Base-by-base conservation (phyloP, 345 rosid genomes). In the Euphorbia pulcherrima region DNA sequence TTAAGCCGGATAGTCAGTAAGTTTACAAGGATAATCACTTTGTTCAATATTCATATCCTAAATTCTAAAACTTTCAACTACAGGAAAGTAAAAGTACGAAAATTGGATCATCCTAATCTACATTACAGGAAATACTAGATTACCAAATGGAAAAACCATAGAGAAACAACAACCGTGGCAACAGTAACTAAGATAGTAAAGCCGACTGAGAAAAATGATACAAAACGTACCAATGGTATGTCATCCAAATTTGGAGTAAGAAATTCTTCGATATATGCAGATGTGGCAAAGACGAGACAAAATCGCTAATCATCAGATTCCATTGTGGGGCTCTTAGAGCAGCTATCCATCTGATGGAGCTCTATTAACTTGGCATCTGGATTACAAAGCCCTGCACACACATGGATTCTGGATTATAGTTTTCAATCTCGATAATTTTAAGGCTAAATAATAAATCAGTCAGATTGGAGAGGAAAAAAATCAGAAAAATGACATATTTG, bases 321-420 rank as follows among this genome's bases (percentile, higher is more conserved):
- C 78, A 90, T n/a, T 27, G 90, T 93, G 62, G 98, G 90, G 80
- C 88, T 89, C 13, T 82, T 83, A 17, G 90, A 80, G 86, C 96
- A 93, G 77, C 80, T 84, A 65, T 85, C 94, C 74, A 59, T 73
- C 70, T 75, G 75, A 84, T 93, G 98, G 63, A 93, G 97, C 74
- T 93, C 92, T 71, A 89, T 63, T 74, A 93, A 69, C 71, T 64
- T 82, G 77, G 76, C 76, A 74, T 92, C 96, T 4, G 98, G 98
- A 72, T 72, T 75, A 40, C 98, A 87, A 8, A 92, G 85, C 27
- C 98, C 98, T 90, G 83, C 74, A 78, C 18, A 12, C n/a, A n/a
- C n/a, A n/a, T n/a, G n/a, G n/a, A n/a, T n/a, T n/a, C n/a, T n/a
- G n/a, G n/a, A n/a, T n/a, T n/a, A n/a, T n/a, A n/a, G n/a, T n/a